phyloP scores from a whole-genome alignment of 495 filamentous ascomycete species.

The Ramalina intermedia region DNA sequence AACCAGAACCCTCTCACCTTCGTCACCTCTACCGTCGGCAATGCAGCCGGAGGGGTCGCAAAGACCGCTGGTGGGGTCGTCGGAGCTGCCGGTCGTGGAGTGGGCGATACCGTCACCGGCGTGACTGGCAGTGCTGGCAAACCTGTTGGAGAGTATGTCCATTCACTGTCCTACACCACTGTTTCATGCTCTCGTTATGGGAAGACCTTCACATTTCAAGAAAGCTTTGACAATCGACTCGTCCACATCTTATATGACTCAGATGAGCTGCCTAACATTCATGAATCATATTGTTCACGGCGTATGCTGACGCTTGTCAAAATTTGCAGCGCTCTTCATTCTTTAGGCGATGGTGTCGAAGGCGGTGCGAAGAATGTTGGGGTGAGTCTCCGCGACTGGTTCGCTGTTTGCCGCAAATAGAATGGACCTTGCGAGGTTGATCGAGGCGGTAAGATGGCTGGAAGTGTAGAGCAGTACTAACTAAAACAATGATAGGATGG shows the following conservation, averaged over 20 bases:
- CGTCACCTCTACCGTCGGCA: constrained; percentile 39
- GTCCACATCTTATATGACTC: no score
- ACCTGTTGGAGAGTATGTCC: constrained; percentile 40
- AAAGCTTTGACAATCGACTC: no score
- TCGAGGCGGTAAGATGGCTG: no score
- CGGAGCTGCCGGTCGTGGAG: constrained; percentile 48
- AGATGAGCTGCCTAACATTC: no score
- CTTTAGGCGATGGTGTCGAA: constrained; percentile 45
- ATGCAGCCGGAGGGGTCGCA: constrained; percentile 46
- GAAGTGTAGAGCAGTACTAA: no score
- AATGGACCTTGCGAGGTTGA: no score
- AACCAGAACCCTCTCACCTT: constrained; percentile 24
- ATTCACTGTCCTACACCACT: background rate
- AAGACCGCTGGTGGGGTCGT: constrained; percentile 57
- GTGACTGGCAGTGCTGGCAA: constrained; percentile 48
- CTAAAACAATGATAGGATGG: constrained; percentile 24
- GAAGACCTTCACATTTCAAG: no score
- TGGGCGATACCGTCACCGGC: constrained; percentile 48
- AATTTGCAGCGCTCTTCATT: constrained; percentile 31
- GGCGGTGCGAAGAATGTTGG: constrained; percentile 54
- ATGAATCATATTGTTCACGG: no score
- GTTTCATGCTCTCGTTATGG: no score
- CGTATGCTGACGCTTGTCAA: no score
- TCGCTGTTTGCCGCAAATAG: no score
- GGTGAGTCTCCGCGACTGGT: constrained; percentile 10